Base-by-base conservation (phyloP, 805 yeast species). In the Monosporozyma servazzii region DNA sequence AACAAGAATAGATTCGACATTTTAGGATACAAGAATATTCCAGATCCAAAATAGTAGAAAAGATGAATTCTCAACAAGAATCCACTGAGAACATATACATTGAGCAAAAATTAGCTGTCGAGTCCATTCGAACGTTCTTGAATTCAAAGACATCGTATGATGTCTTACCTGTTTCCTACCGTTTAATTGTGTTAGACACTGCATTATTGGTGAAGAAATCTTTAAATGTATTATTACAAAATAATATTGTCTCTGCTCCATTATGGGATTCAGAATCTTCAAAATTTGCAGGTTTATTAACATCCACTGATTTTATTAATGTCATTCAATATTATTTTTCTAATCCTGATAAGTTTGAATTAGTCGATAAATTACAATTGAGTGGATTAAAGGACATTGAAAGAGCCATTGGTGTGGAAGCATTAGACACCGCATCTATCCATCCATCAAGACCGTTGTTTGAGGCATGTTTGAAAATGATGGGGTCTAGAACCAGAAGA, bases 191-290 rank as follows among this genome's bases (percentile, higher is more conserved):
- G 46, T 79, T 93, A 60, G 99, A 93, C 66, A 90, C 98, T 1
- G 81, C 96, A 5, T 73, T 93, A 47, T 72, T 88, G 51, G 95
- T 93, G 39, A 90, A 91, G 69, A 88, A 91, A 65, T 86, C 96
- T 4, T 75, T 93, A 62, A 89, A 88, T 57, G 90, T 95, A 29
- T 71, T 93, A 54, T 74, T 93, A 49, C 98, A 93, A 65, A 93
- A 93, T 68, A 87, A 88, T 65, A 88, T 93, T 62, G 97, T 93
- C 31, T 84, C 95, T 50, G 98, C 98, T 4, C 99, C 99, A 2
- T 73, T 93, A 49, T 93, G 99, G 99, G 87, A 91, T 69, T 84
- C 91, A 53, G 79, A 84, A 62, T 81, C 86, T 15, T 86, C 96
- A 15, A 77, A 86, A 61, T 93, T 93, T 73, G 97, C 97, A 1